Conservation (phyloP, 176 grass and related monocot species). For the Otatea glauca region DNA sequence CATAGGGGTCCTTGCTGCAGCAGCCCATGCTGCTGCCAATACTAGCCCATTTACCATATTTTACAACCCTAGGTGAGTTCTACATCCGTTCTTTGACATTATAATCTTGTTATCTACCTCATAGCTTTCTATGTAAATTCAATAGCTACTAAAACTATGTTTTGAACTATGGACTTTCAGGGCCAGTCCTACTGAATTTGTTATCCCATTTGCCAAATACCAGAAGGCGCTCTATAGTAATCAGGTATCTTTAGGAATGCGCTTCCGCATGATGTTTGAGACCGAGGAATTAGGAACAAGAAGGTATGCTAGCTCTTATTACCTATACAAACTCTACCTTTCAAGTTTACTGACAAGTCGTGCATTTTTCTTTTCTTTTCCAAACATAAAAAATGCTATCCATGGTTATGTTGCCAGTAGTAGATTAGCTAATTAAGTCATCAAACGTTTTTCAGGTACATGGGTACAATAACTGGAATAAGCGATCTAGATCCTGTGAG, state of each 20-base stretch:
- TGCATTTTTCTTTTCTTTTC: conserved; percentile 14
- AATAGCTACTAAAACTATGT: conserved; percentile 18
- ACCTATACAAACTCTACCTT: neutral
- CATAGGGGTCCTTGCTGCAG: conserved; percentile 97
- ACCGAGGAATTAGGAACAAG: conserved; percentile 92
- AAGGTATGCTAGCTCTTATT: conserved; percentile 55
- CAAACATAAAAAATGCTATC: neutral
- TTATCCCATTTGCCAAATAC: conserved; percentile 98
- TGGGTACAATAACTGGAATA: conserved; percentile 98
- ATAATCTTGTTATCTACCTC: neutral
- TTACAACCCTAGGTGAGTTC: conserved; percentile 90
- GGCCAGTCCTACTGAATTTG: conserved; percentile 97
- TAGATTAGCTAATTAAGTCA: conserved; percentile 22
- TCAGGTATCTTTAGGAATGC: conserved; percentile 94
- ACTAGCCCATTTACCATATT: conserved; percentile 95
- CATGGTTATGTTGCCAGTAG: neutral
- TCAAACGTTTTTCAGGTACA: conserved; percentile 69
- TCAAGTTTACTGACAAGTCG: neutral
- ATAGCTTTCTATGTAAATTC: neutral
- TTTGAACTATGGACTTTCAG: conserved; percentile 57
- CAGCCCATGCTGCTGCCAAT: conserved; percentile 97
- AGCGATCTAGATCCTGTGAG: conserved; percentile 93
- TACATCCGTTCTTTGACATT: conserved; percentile 32
- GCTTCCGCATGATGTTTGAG: conserved; percentile 97
- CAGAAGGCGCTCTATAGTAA: conserved; percentile 94